phyloP scores from a whole-genome alignment of 2,329 filamentous ascomycete species.

The Trichoderma atroviride region DNA sequence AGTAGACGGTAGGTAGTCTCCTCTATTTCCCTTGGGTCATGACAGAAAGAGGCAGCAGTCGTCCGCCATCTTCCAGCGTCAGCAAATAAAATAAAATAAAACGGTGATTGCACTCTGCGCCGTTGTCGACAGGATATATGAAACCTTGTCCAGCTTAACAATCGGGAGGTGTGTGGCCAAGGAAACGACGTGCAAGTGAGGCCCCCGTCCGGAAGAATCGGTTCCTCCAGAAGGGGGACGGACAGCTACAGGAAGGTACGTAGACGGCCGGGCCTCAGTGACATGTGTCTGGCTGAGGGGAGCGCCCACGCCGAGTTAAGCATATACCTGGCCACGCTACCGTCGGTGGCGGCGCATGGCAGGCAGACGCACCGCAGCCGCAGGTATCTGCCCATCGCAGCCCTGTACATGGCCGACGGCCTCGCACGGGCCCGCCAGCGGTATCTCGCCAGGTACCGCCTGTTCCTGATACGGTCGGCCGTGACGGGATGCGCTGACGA shows the following conservation, averaged over 20 bases:
- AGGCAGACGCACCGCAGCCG: background rate
- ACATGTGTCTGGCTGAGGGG: conserved; percentile 18
- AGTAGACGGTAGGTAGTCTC: background rate
- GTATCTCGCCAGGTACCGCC: conserved; percentile 23
- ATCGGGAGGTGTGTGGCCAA: conserved; percentile 15
- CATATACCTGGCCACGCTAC: conserved; percentile 3
- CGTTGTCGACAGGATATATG: conserved; percentile 5
- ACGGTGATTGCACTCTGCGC: background rate
- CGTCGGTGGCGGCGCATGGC: background rate
- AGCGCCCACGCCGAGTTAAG: conserved; percentile 15
- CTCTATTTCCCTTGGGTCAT: conserved; percentile 19
- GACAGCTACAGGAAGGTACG: conserved; percentile 20
- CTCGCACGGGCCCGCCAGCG: conserved; percentile 21
- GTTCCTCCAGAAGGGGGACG: conserved; percentile 11
- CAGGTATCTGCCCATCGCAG: conserved; percentile 18
- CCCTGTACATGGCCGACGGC: conserved; percentile 11
- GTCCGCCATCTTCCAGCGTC: conserved; percentile 24
- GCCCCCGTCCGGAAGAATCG: conserved; percentile 26
- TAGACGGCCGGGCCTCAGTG: background rate
- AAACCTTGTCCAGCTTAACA: conserved; percentile 16
- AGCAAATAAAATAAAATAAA: background rate
- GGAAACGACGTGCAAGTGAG: conserved; percentile 15
- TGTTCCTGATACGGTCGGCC: conserved; percentile 23
- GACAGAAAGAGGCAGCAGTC: conserved; percentile 19
- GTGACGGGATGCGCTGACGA: conserved; percentile 25